A percentile compares a stretch with the other conserved stretches of the same genome.
These are phyloP conservation scores for Maudiozyma barnettii DNA, from an alignment of 805 yeast species.

Conservation along the genomic window DNA sequence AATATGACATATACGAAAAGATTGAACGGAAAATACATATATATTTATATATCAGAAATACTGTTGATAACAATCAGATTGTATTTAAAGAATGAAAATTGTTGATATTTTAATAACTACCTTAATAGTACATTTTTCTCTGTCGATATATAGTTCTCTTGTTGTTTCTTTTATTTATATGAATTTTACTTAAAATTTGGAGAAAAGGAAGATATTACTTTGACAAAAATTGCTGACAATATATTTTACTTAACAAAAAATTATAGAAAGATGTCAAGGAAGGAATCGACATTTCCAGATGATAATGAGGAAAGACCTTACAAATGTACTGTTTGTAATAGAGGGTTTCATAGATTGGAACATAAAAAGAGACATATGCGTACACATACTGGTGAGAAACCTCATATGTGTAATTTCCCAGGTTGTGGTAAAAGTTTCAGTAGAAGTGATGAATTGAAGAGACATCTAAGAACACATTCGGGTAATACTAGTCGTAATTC, in stretches of 20 bases:
- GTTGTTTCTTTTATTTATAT: no score
- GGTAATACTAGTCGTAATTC: constrained; percentile 5
- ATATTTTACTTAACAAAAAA: neutral
- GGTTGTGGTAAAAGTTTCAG: constrained; percentile 77
- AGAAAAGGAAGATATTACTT: no score
- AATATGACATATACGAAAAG: no score
- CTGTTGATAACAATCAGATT: no score
- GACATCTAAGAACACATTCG: constrained; percentile 73
- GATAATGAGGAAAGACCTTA: constrained; percentile 50
- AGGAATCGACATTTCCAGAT: constrained; percentile 2
- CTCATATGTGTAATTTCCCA: constrained; percentile 74
- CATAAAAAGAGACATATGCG: constrained; percentile 88
- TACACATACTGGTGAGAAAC: constrained; percentile 91
- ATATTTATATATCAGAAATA: no score
- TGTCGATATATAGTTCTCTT: no score
- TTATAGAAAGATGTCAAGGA: neutral
- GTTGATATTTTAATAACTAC: no score
- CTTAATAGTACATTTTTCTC: no score
- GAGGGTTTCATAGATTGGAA: constrained; percentile 80
- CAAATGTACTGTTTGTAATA: constrained; percentile 73
- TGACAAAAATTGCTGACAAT: no score
- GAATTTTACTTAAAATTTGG: no score
- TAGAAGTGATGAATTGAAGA: constrained; percentile 75
- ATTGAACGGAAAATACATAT: no score
- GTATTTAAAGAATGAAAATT: no score